Evolutionary conservation across 164 flowering plant species (phyloP).

Genomic region (Chimonanthus praecox): DNA sequence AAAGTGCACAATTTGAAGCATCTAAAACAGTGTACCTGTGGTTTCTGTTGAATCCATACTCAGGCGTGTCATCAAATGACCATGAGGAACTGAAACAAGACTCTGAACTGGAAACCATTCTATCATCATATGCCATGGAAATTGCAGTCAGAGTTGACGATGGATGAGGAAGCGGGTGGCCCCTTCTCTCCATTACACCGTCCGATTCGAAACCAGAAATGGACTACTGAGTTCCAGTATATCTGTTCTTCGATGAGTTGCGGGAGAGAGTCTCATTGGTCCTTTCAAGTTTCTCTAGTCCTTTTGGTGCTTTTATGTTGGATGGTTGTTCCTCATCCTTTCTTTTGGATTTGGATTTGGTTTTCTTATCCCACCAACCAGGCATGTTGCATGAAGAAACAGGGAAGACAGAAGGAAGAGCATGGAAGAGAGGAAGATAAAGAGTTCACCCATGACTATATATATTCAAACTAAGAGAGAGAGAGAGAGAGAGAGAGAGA

Average conservation of each 20-base stretch:
- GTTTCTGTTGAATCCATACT: constrained; percentile 17
- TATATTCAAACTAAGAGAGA: constrained; percentile 2
- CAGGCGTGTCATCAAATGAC: constrained; percentile 59
- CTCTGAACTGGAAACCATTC: constrained; percentile 44
- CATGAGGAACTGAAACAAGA: constrained; percentile 80
- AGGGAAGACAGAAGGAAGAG: not conserved
- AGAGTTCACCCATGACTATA: no score
- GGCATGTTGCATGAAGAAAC: constrained; percentile 24
- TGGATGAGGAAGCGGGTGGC: constrained; percentile 71
- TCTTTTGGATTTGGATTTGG: constrained; percentile 21
- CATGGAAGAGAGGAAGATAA: not conserved
- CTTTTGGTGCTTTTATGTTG: constrained; percentile 3
- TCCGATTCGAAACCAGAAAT: constrained; percentile 48
- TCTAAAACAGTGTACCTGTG: constrained; percentile 22
- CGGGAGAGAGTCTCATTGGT: constrained; percentile 28
- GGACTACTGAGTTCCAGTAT: constrained; percentile 10
- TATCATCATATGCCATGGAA: constrained; percentile 27
- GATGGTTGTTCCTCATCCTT: constrained; percentile 25
- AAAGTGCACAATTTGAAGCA: not conserved
- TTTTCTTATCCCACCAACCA: constrained; percentile 57
- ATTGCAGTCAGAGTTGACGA: constrained; percentile 21
- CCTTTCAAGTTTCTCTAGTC: constrained; percentile 28
- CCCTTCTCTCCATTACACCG: constrained; percentile 28
- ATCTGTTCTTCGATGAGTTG: not conserved
- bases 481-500: constrained; percentile 12